phyloP scores from a whole-genome alignment of 163 green algal species.

The Scenedesmus sp. region DNA sequence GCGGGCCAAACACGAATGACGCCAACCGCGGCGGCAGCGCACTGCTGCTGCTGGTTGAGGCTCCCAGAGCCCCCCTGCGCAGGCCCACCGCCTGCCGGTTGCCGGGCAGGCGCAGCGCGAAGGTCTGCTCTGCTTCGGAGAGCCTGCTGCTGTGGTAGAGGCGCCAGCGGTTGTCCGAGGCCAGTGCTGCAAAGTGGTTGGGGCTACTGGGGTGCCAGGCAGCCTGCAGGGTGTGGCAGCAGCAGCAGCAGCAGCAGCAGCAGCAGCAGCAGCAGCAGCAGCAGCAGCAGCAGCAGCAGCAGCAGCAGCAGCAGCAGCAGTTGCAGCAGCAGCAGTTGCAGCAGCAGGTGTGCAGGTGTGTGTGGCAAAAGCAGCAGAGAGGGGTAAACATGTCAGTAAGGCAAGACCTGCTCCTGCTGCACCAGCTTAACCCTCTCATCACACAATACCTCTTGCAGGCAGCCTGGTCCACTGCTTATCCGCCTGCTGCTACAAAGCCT shows the following conservation, averaged over 20 bases:
- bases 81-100: background rate
- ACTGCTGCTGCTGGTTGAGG: slow-evolving; percentile 16
- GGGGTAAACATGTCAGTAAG: background rate
- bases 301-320: background rate
- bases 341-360: background rate
- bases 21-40: background rate
- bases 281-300: too few relatives aligned
- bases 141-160: slow-evolving; percentile 62
- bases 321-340: too few relatives aligned
- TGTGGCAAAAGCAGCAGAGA: too few relatives aligned
- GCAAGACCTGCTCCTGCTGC: background rate
- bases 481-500: too few relatives aligned
- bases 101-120: slow-evolving; percentile 51
- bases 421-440: too few relatives aligned
- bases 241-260: background rate
- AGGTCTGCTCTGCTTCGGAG: slow-evolving; percentile 66
- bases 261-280: too few relatives aligned
- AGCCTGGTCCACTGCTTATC: too few relatives aligned
- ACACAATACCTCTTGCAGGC: too few relatives aligned
- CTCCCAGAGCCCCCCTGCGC: background rate
- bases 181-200: slow-evolving; percentile 62
- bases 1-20: slow-evolving; percentile 63
- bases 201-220: slow-evolving; percentile 67
- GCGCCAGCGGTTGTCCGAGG: slow-evolving; percentile 64
- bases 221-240: slow-evolving; percentile 37